Conservation (phyloP, 192 early-diverging fungal genomes). For the Coemansia sp. region DNA sequence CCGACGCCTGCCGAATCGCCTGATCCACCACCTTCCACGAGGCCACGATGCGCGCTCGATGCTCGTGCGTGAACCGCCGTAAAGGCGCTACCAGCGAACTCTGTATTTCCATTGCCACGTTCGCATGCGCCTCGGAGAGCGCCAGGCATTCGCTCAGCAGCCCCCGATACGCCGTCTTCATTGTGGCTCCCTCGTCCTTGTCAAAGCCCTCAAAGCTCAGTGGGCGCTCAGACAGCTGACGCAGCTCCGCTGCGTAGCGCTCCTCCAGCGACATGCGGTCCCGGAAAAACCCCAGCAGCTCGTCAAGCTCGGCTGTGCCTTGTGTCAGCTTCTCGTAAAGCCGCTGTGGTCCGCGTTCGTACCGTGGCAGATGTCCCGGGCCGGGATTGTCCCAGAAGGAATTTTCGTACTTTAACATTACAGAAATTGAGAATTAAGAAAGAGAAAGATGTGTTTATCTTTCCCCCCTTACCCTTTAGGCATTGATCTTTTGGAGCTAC, state of each 20-base stretch:
- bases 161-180: constrained; percentile 51
- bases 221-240: constrained; percentile 32
- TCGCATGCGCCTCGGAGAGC: constrained; percentile 34
- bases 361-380: constrained; percentile 42
- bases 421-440: not conserved
- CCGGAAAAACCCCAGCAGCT: constrained; percentile 44
- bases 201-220: constrained; percentile 35
- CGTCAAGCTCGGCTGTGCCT: constrained; percentile 44
- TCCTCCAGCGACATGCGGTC: constrained; percentile 50
- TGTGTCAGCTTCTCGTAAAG: constrained; percentile 53
- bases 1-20: constrained; percentile 34
- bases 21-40: constrained; percentile 53
- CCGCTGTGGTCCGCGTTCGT: constrained; percentile 45
- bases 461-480: too few species aligned
- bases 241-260: constrained; percentile 43
- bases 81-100: constrained; percentile 45
- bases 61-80: constrained; percentile 46
- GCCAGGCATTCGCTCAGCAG: constrained; percentile 41
- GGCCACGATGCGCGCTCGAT: constrained; percentile 41
- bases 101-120: constrained; percentile 45
- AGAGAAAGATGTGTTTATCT: too few species aligned
- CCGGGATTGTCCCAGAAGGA: constrained; percentile 56
- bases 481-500: too few species aligned
- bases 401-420: constrained; percentile 54
- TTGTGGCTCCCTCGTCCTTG: constrained; percentile 54